Evolutionary conservation across 75 land plant species (phyloP).

Genomic region (Pinus albicaulis): DNA sequence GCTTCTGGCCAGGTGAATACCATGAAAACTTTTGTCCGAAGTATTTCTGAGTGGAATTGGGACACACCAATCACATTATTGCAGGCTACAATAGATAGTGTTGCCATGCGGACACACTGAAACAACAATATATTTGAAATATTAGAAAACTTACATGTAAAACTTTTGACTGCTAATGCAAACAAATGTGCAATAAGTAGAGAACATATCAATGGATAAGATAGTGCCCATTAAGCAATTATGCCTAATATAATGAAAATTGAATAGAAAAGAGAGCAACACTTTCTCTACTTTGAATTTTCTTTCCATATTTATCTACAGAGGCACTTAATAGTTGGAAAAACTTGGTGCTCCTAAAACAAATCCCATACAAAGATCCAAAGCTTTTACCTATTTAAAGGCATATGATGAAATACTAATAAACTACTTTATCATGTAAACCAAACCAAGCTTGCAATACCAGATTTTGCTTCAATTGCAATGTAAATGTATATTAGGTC

Average conservation of each 20-base stretch:
- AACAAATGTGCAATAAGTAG: neutral
- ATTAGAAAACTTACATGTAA: neutral
- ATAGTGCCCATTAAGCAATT: neutral
- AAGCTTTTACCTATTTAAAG: too few species aligned
- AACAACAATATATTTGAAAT: constrained; percentile 8
- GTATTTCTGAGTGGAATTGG: constrained; percentile 35
- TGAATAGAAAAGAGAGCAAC: neutral
- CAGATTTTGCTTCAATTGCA: too few species aligned
- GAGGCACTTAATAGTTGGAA: too few species aligned
- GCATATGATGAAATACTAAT: too few species aligned
- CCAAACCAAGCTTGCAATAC: too few species aligned
- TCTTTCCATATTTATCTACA: too few species aligned
- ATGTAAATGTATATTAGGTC: too few species aligned
- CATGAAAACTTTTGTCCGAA: constrained; percentile 53
- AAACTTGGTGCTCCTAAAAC: too few species aligned
- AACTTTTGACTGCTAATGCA: neutral
- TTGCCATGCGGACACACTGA: constrained; percentile 70
- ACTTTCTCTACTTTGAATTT: neutral
- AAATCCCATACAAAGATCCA: too few species aligned
- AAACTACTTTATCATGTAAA: too few species aligned
- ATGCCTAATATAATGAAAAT: neutral
- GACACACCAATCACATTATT: constrained; percentile 76
- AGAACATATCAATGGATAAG: neutral
- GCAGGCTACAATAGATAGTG: constrained; percentile 53
- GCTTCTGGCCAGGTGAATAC: constrained; percentile 15